phyloP scores from a whole-genome alignment of 2,329 filamentous ascomycete genomes.

The Blastomyces gilchristii region DNA sequence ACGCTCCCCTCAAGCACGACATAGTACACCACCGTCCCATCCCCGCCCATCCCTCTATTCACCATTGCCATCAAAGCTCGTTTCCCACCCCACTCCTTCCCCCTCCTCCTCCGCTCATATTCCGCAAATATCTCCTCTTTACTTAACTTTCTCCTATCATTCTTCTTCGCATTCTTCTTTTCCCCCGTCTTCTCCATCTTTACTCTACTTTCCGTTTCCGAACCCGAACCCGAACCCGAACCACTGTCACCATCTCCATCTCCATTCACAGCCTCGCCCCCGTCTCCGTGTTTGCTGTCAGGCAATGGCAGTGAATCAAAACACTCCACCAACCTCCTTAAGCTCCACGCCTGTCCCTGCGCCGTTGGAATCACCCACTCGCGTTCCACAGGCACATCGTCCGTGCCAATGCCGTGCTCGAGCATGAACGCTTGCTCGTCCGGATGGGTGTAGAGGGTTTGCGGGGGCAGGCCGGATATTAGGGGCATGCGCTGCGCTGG shows the following conservation, averaged over 20 bases:
- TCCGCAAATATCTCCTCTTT: conserved; percentile 20
- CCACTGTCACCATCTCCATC: background rate
- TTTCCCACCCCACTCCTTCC: conserved; percentile 40
- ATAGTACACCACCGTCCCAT: conserved; percentile 57
- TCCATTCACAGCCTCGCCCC: background rate
- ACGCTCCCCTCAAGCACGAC: conserved; percentile 54
- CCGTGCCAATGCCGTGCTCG: conserved; percentile 38
- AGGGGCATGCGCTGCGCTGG: conserved; percentile 37
- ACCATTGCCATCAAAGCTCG: conserved; percentile 49
- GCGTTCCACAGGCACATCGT: conserved; percentile 40
- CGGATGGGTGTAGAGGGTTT: conserved; percentile 52
- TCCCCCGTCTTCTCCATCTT: conserved; percentile 14
- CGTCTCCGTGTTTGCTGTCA: conserved; percentile 9
- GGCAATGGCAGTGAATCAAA: conserved; percentile 43
- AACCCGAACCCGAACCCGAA: background rate
- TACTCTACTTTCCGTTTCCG: conserved; percentile 6
- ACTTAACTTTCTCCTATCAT: conserved; percentile 21
- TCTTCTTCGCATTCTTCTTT: conserved; percentile 17
- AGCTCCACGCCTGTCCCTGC: conserved; percentile 50
- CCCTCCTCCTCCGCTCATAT: conserved; percentile 23
- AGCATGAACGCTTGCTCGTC: conserved; percentile 54
- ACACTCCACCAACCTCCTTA: conserved; percentile 45
- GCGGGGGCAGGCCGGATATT: conserved; percentile 52
- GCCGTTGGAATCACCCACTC: conserved; percentile 52
- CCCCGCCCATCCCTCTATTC: conserved; percentile 40